Evolutionary conservation across 495 filamentous ascomycete species (phyloP).

Genomic region (Annulohypoxylon nitens): DNA sequence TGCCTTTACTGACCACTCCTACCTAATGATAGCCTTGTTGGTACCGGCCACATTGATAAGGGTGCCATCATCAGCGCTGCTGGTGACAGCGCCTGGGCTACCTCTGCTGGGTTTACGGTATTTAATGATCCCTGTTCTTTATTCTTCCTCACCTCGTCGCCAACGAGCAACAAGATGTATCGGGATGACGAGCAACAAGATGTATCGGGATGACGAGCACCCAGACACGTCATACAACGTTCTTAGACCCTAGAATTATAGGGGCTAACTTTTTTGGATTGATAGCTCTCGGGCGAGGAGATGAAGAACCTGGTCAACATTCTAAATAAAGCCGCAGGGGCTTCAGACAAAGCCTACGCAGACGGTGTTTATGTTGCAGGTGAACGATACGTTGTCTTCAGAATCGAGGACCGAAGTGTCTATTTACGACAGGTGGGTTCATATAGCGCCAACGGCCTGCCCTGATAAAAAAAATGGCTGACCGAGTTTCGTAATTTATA

Average conservation of each 20-base stretch:
- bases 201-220: constrained; percentile 3
- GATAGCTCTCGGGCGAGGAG: constrained; percentile 70
- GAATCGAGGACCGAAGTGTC: constrained; percentile 79
- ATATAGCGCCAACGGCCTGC: background rate
- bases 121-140: constrained; percentile 30
- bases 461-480: background rate
- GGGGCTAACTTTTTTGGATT: constrained; percentile 18
- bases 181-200: constrained; percentile 8
- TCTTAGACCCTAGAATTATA: background rate
- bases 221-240: background rate
- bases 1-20: constrained; percentile 20
- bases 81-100: constrained; percentile 87
- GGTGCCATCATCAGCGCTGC: constrained; percentile 86
- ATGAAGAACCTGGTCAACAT: constrained; percentile 67
- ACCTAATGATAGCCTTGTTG: constrained; percentile 75
- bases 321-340: constrained; percentile 58
- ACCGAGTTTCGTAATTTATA: constrained; percentile 52
- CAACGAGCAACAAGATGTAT: constrained; percentile 8
- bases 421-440: constrained; percentile 84
- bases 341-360: constrained; percentile 60
- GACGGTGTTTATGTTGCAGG: constrained; percentile 79
- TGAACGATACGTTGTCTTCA: constrained; percentile 77
- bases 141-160: constrained; percentile 3
- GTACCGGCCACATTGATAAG: constrained; percentile 84
- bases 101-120: constrained; percentile 78